These are phyloP conservation scores for Mycena olivaceomarginata DNA, from an alignment of 768 basidiomycete species.

Conservation along the genomic window DNA sequence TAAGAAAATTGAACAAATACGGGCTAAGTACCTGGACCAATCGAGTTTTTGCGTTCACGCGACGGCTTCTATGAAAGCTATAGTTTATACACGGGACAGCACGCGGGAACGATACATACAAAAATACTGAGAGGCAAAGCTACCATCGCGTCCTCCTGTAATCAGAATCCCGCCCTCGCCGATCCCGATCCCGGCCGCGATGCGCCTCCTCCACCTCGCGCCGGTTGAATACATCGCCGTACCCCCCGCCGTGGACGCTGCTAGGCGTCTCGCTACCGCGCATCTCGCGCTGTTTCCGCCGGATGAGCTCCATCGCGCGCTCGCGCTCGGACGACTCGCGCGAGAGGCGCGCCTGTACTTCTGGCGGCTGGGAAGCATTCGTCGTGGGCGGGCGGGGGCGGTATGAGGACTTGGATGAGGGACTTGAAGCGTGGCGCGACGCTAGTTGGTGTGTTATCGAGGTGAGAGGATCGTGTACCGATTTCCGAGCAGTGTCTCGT, in stretches of 20 bases:
- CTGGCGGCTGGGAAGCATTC: constrained; percentile 57
- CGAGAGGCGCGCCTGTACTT: constrained; percentile 75
- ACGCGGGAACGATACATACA: not conserved
- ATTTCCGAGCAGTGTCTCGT: constrained; percentile 79
- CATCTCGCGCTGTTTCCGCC: constrained; percentile 78
- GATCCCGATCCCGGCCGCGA: constrained; percentile 61
- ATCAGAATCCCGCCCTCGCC: constrained; percentile 34
- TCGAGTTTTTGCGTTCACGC: no score
- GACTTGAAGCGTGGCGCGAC: constrained; percentile 53
- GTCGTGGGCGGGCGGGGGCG: constrained; percentile 35
- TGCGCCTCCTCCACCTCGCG: constrained; percentile 85
- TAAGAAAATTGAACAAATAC: no score
- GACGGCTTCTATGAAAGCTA: no score
- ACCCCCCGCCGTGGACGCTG: constrained; percentile 77
- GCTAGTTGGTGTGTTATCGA: constrained; percentile 82
- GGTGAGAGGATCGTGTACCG: constrained; percentile 81
- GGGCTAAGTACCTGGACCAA: no score
- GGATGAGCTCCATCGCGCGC: constrained; percentile 83
- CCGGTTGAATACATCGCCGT: constrained; percentile 83
- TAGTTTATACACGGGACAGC: no score
- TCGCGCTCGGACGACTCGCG: constrained; percentile 87
- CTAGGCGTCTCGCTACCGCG: constrained; percentile 83
- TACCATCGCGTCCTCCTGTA: constrained; percentile 35
- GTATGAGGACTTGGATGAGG: constrained; percentile 52
- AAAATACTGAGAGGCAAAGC: not conserved